These are phyloP conservation scores for Pseudogymnoascus sp. DNA, from an alignment of 2,329 filamentous ascomycete genomes.

Conservation along the genomic window DNA sequence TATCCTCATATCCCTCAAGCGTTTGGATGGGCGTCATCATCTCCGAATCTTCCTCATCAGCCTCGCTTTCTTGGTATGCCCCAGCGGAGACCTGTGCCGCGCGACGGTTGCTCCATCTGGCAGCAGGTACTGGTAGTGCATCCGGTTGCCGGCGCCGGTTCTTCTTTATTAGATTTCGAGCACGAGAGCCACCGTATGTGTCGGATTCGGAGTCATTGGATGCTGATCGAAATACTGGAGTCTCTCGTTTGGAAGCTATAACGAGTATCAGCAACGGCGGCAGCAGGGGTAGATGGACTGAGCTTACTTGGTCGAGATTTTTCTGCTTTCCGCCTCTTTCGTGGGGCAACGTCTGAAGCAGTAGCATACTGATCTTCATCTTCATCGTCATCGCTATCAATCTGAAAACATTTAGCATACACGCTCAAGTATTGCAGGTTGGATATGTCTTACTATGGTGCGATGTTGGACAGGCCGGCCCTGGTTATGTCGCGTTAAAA, in stretches of 20 bases:
- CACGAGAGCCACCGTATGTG: slow-evolving; percentile 69
- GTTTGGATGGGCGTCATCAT: slow-evolving; percentile 61
- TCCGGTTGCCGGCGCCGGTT: slow-evolving; percentile 67
- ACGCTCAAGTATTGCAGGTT: slow-evolving; percentile 9
- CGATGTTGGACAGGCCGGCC: slow-evolving; percentile 50
- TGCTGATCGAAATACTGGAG: slow-evolving; percentile 45
- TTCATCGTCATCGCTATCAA: slow-evolving; percentile 45
- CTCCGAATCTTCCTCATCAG: slow-evolving; percentile 56
- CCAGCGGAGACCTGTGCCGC: slow-evolving; percentile 62
- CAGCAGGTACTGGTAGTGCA: slow-evolving; percentile 54
- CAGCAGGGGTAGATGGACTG: slow-evolving; percentile 9
- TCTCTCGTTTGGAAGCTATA: slow-evolving; percentile 51
- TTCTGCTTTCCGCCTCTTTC: slow-evolving; percentile 61
- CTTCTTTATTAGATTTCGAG: slow-evolving; percentile 63
- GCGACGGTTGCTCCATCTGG: slow-evolving; percentile 83
- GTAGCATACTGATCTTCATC: slow-evolving; percentile 51
- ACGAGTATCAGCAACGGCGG: slow-evolving; percentile 17
- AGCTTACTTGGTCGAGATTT: slow-evolving; percentile 54
- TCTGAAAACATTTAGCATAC: slow-evolving; percentile 30
- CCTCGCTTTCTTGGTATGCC: slow-evolving; percentile 57
- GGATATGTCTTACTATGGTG: slow-evolving; percentile 39
- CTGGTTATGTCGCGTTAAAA: slow-evolving; percentile 15
- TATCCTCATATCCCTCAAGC: slow-evolving; percentile 61
- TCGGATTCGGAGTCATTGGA: slow-evolving; percentile 60
- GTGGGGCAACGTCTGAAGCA: slow-evolving; percentile 58